These are phyloP conservation scores for Pichia insulana DNA, from an alignment of 805 yeast genomes.

Conservation along the genomic window DNA sequence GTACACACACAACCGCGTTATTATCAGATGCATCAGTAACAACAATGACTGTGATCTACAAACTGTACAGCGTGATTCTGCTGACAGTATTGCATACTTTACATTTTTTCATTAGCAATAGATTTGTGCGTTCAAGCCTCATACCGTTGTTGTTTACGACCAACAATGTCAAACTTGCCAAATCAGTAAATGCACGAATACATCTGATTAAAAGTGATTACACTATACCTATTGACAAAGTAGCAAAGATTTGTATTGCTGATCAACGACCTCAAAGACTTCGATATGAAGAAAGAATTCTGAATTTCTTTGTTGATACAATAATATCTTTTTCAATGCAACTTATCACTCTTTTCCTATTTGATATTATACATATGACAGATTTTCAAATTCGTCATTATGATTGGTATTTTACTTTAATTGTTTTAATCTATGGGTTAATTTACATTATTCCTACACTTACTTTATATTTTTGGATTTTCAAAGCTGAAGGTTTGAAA, in stretches of 20 bases:
- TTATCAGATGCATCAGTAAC: too few species aligned
- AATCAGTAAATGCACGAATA: constrained; percentile 3
- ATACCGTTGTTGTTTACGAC: constrained; percentile 8
- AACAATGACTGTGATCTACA: not conserved
- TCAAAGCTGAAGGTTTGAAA: not conserved
- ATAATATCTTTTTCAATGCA: constrained; percentile 23
- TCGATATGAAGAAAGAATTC: not conserved
- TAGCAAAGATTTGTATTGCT: not conserved
- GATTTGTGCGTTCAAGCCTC: constrained; percentile 6
- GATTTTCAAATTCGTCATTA: constrained; percentile 22
- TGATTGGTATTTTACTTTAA: constrained; percentile 33
- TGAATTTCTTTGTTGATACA: constrained; percentile 15
- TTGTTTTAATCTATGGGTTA: constrained; percentile 31
- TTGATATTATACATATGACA: constrained; percentile 21
- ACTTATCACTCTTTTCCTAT: constrained; percentile 22
- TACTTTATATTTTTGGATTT: constrained; percentile 9
- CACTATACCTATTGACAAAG: constrained; percentile 1
- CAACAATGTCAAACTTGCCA: not conserved
- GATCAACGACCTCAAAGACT: not conserved
- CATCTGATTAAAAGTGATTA: not conserved
- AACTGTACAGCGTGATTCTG: not conserved
- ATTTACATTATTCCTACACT: constrained; percentile 38
- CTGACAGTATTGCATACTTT: not conserved
- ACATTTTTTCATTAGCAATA: constrained; percentile 4
- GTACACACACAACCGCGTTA: too few species aligned